These are phyloP conservation scores for Aechmea fasciata DNA, from an alignment of 176 grass and related monocot genomes.

Conservation along the genomic window DNA sequence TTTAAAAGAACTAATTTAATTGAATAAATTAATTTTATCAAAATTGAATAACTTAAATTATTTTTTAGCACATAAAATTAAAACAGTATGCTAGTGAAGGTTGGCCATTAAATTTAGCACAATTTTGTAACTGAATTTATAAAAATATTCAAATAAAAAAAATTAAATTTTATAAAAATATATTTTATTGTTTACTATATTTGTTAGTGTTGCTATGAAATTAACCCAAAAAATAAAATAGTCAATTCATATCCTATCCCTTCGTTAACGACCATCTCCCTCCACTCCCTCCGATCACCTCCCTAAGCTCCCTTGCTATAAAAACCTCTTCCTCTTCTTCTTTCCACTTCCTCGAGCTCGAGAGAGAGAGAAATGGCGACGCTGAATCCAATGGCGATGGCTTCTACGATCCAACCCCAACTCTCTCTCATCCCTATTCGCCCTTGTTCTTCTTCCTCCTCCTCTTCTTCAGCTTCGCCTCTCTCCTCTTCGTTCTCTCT, in stretches of 20 bases:
- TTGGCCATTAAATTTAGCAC: too few relatives aligned
- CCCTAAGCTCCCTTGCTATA: background rate
- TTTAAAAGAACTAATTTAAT: too few relatives aligned
- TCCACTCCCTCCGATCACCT: background rate
- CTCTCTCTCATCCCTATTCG: background rate
- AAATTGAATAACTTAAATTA: too few relatives aligned
- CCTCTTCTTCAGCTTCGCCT: background rate
- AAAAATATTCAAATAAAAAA: too few relatives aligned
- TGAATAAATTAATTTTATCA: too few relatives aligned
- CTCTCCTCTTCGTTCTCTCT: constrained; percentile 12
- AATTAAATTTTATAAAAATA: too few relatives aligned
- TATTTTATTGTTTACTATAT: too few relatives aligned
- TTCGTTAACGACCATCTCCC: constrained; percentile 1
- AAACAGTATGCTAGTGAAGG: too few relatives aligned
- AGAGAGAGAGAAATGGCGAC: background rate
- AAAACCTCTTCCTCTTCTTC: background rate
- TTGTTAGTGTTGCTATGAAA: too few relatives aligned
- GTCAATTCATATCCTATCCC: background rate
- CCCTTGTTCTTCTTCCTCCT: constrained; percentile 3
- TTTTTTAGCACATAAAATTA: too few relatives aligned
- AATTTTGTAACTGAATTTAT: too few relatives aligned
- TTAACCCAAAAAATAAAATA: background rate
- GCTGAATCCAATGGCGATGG: constrained; percentile 1
- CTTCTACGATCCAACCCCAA: background rate
- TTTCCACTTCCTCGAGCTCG: constrained; percentile 9